Evolutionary conservation across 2,329 filamentous ascomycete species (phyloP).

Genomic region (Remersonia thermophila): DNA sequence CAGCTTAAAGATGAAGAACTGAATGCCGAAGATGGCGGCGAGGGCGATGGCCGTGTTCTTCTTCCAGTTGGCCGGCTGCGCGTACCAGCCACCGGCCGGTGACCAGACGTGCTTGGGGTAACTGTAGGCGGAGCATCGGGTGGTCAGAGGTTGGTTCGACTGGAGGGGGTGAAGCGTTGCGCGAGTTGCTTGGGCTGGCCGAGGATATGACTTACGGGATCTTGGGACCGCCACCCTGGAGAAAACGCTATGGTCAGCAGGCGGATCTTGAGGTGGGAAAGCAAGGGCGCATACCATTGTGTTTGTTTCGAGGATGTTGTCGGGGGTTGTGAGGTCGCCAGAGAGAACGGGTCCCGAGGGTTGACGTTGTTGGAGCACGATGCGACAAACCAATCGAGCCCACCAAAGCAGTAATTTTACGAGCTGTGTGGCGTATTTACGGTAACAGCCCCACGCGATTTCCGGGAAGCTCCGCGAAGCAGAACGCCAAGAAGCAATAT

Average conservation of each 20-base stretch:
- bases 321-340: neutral
- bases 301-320: constrained; percentile 10
- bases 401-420: neutral
- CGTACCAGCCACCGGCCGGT: constrained; percentile 93
- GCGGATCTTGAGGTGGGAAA: no score
- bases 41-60: constrained; percentile 53
- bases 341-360: constrained; percentile 1
- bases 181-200: constrained; percentile 12
- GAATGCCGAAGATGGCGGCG: constrained; percentile 43
- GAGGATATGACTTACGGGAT: constrained; percentile 35
- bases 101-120: constrained; percentile 99
- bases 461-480: no score
- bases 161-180: constrained; percentile 9
- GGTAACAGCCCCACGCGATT: no score
- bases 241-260: constrained; percentile 28
- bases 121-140: constrained; percentile 30
- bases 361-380: neutral
- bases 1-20: constrained; percentile 52
- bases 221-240: constrained; percentile 62
- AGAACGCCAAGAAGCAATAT: no score
- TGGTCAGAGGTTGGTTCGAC: constrained; percentile 1
- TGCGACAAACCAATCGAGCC: neutral
- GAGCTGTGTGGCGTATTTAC: no score
- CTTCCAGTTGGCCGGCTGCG: constrained; percentile 90
- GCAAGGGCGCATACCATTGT: constrained; percentile 40